These are phyloP conservation scores for Candida sojae DNA, from an alignment of 1,139 yeast genomes.

Conservation along the genomic window DNA sequence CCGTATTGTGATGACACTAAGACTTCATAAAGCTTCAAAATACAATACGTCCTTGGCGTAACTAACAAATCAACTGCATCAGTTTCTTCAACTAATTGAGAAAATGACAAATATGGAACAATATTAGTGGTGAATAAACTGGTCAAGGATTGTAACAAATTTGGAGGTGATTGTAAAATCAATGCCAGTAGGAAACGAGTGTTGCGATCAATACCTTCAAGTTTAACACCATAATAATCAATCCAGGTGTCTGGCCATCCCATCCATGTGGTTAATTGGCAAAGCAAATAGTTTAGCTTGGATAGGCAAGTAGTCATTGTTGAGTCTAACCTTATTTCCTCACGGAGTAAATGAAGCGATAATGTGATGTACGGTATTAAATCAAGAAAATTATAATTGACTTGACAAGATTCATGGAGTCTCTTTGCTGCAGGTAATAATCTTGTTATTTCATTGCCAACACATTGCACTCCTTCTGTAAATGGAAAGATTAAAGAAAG, in stretches of 20 bases:
- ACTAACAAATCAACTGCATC: constrained; percentile 58
- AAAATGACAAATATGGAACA: constrained; percentile 62
- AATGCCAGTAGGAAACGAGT: constrained; percentile 42
- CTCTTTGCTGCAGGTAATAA: constrained; percentile 39
- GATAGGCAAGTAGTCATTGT: constrained; percentile 32
- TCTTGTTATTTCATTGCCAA: constrained; percentile 37
- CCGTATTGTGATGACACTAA: constrained; percentile 57
- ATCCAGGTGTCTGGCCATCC: constrained; percentile 77
- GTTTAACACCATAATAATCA: constrained; percentile 49
- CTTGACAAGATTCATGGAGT: constrained; percentile 27
- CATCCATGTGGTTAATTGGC: constrained; percentile 66
- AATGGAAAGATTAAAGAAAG: constrained; percentile 51
- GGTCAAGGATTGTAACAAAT: constrained; percentile 52
- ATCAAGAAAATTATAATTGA: constrained; percentile 44
- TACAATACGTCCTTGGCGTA: constrained; percentile 64
- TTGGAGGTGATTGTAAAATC: constrained; percentile 54
- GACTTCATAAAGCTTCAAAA: constrained; percentile 62
- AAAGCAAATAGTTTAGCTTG: constrained; percentile 54
- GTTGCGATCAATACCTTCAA: constrained; percentile 22
- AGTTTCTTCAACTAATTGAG: constrained; percentile 67
- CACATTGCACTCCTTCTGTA: constrained; percentile 16
- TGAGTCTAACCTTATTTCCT: constrained; percentile 67
- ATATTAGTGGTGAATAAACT: constrained; percentile 50
- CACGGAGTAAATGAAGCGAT: constrained; percentile 74
- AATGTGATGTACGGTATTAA: constrained; percentile 64